These are phyloP conservation scores for Macrophomina phaseolina DNA, from an alignment of 2,329 filamentous ascomycete species.

Conservation along the genomic window DNA sequence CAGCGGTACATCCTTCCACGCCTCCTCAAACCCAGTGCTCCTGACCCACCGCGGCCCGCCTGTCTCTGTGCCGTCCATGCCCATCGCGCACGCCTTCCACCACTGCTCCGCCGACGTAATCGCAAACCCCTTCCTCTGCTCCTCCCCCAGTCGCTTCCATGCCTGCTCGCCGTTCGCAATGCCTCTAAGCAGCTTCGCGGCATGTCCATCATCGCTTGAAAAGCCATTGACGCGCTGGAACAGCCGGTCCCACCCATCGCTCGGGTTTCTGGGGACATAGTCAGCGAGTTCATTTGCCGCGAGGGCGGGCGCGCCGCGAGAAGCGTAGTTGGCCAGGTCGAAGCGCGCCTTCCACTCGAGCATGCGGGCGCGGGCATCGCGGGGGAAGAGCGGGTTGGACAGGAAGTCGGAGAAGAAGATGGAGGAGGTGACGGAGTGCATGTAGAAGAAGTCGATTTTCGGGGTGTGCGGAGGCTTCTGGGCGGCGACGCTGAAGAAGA, in stretches of 20 bases:
- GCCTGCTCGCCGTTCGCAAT: conserved; percentile 67
- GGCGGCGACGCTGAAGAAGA: conserved; percentile 65
- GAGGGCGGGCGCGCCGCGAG: conserved; percentile 67
- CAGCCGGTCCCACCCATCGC: conserved; percentile 49
- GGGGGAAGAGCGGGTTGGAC: conserved; percentile 63
- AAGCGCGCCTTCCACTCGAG: conserved; percentile 82
- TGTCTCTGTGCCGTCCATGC: conserved; percentile 66
- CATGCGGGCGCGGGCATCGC: conserved; percentile 68
- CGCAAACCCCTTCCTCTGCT: conserved; percentile 1
- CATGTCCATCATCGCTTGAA: conserved; percentile 77
- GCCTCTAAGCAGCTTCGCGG: conserved; percentile 75
- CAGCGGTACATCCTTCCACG: conserved; percentile 61
- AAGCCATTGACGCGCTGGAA: conserved; percentile 51
- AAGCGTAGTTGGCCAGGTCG: conserved; percentile 76
- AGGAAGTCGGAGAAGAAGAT: conserved; percentile 74
- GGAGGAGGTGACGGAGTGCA: conserved; percentile 78
- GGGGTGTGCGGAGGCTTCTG: conserved; percentile 67
- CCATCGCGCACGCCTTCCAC: conserved; percentile 65
- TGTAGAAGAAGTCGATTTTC: conserved; percentile 83
- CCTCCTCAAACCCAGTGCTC: conserved; percentile 66
- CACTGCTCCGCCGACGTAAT: conserved; percentile 61
- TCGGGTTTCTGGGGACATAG: conserved; percentile 31
- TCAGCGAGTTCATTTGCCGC: conserved; percentile 42
- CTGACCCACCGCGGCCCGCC: conserved; percentile 64
- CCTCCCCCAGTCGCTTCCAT: conserved; percentile 32